Base-by-base conservation (phyloP, 257 asterid genomes). In the Solanum chilense region DNA sequence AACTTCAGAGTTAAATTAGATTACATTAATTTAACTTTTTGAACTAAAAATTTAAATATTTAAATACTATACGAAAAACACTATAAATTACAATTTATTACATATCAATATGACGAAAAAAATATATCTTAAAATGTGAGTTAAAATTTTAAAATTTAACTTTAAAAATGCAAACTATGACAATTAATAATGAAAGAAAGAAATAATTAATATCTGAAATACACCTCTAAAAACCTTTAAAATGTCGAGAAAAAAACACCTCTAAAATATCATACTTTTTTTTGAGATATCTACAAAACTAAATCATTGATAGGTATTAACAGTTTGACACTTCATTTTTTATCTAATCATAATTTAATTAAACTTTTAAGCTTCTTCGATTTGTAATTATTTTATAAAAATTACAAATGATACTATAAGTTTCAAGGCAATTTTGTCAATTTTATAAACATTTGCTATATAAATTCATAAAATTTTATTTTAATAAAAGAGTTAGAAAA, bases 61-160 rank as follows among this genome's bases (percentile, higher is more conserved):
- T 35, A 35, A 4, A 35, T 4, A 4, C 39, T 35, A 37, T 37
- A 37, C 7, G 0, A 6, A 37, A 37, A 5, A 0, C 0, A 1
- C 1, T 37, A 37, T 37, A 37, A 5, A 37, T 37, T 37, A 6
- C 0, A 37, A 37, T 37, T 5, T 6, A 5, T 37, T 37, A 37
- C 39, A 5, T 37, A 37, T 37, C 1, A 37, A 37, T 37, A 37
- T 6, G 7, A 37, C 7, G 1, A 37, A 37, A 37, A 37, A 37
- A 37, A 37, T 37, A 35, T 35, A 37, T 37, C 39, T 37, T 37
- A 37, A 37, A 37, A 37, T 35, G 1, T 37, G 0, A 6, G 0
- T 37, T 5, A 37, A 37, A 37, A 5, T 35, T 35, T 35, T 35
- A 35, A 35, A 35, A 1, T 35, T 35, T 35, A 35, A 35, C 7